Evolutionary conservation across 2,329 filamentous ascomycete genomes (phyloP), one percentile per base, ranked within the genome.

Genomic region (Stachybotrys chartarum): DNA sequence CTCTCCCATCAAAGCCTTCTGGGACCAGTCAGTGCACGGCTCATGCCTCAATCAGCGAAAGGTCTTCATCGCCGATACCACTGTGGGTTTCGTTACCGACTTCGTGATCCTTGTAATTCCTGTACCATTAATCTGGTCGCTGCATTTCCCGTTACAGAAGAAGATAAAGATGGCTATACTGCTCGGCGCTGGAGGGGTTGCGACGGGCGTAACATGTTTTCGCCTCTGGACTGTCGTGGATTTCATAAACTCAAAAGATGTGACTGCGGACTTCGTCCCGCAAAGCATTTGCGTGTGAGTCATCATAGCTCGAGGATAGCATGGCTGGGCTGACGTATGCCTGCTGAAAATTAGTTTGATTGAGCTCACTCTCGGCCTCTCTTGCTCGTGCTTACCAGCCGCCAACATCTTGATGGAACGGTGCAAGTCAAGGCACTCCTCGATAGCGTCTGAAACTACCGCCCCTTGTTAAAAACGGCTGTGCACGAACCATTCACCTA

Each of bases 21-120:
- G n/a, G n/a, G n/a, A n/a, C n/a, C n/a, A n/a, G n/a, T n/a, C n/a
- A n/a, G n/a, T n/a, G n/a, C n/a, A 59, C 7, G 57, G 58, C 1
- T 59, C 54, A 12, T 73, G 71, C 54, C 58, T 73, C 17, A 60
- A 70, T 17, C 64, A 70, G 46, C 55, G 61, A 5, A 62, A 61
- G 30, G 50, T 73, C 7, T 73, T 72, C 54, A 60, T 68, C 5
- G 61, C 65, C 11, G 71, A 72, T 48, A 61, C 67, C 2, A 57
- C 63, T 12, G 56, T 71, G 12, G 68, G 65, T 46, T 63, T 68
- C 14, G 42, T 71, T 6, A 70, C 67, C 17, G 70, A 72, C 53
- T 54, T 67, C 30, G 60, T 68, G 44, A 68, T 72, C n/a, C 59
- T 73, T 31, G 14, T 70, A 7, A 53, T 74, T 44, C 32, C 39